These are phyloP conservation scores for Hemisphaericaspora nanyangensis DNA, from an alignment of 805 yeast genomes.

Conservation along the genomic window DNA sequence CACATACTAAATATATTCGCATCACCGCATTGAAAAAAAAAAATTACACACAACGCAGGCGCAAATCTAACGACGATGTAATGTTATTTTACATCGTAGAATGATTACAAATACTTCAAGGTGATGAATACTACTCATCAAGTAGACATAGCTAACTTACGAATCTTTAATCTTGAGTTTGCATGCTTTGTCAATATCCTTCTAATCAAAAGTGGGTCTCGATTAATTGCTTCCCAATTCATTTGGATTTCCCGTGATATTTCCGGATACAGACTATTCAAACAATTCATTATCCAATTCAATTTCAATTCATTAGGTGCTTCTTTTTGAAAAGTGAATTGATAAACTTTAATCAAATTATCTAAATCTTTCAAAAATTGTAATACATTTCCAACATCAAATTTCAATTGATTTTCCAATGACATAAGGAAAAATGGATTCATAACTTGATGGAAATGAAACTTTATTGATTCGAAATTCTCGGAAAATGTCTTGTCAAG, in stretches of 20 bases:
- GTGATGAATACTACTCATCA: no score
- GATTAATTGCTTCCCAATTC: constrained; percentile 14
- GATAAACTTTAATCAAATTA: constrained; percentile 12
- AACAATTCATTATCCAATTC: constrained; percentile 18
- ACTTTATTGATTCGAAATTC: constrained; percentile 17
- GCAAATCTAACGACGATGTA: no score
- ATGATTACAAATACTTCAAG: no score
- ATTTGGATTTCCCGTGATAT: constrained; percentile 10
- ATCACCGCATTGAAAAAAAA: no score
- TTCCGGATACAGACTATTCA: constrained; percentile 7
- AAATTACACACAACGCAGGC: no score
- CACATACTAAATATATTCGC: no score
- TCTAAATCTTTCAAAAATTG: constrained; percentile 16
- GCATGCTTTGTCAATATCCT: constrained; percentile 6
- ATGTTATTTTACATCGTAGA: no score
- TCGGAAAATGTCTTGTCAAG: constrained; percentile 1
- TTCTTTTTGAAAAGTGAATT: constrained; percentile 11
- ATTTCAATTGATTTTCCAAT: constrained; percentile 13
- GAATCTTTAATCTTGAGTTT: constrained; percentile 1
- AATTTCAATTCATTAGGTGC: constrained; percentile 14
- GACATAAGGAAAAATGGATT: constrained; percentile 14
- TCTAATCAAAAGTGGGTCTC: constrained; percentile 6
- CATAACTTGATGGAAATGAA: constrained; percentile 14
- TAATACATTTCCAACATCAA: constrained; percentile 8
- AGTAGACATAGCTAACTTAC: not conserved